Evolutionary conservation across 2,329 filamentous ascomycete species (phyloP), one percentile per base, ranked within the genome.

Genomic region (Setomelanomma holmii): DNA sequence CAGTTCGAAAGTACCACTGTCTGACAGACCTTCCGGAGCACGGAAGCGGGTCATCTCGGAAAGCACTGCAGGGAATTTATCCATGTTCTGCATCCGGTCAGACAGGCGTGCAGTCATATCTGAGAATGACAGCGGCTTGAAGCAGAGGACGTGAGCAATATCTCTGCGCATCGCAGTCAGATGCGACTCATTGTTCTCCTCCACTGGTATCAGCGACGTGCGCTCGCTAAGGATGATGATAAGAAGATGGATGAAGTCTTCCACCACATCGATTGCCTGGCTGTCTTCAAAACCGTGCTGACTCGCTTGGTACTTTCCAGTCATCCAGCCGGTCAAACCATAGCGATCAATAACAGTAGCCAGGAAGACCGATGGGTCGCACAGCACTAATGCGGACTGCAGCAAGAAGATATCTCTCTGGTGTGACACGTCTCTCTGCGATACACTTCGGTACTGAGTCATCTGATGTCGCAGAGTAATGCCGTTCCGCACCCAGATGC

Each of bases 401-500:
- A 99, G 78, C 43, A 99, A 84, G 73, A 98, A 96, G 39, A 99
- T 90, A 69, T 99, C 96, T 52, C 95, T 86, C 66, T 97, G 93
- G 67, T 97, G 93, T 1, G 91, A 92, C 17, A 97, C 90, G 73
- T 99, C 95, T 60, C 95, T 84, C 67, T 96, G 91, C 10, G 87
- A 86, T 12, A 97, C 91, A 35, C 91, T 93, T 14, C 92, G 88
- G 72, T 99, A 99, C 16, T 93, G 95, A 45, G 89, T 89, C 72
- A 96, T 95, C 75, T 99, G 95, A 72, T 99, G 95, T 34, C 93
- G 87, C 45, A 99, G 83, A 66, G 93, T 98, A 69, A 99, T 91
- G 2, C 95, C 95, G 70, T 99, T 99, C 49, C 95, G 87, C 58
- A 99, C 93, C 95, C 96, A 99, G 87, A 98, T 96, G 45, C 92